Evolutionary conservation across 106 monocot species (phyloP).

Genomic region (Xerophyta viscosa): DNA sequence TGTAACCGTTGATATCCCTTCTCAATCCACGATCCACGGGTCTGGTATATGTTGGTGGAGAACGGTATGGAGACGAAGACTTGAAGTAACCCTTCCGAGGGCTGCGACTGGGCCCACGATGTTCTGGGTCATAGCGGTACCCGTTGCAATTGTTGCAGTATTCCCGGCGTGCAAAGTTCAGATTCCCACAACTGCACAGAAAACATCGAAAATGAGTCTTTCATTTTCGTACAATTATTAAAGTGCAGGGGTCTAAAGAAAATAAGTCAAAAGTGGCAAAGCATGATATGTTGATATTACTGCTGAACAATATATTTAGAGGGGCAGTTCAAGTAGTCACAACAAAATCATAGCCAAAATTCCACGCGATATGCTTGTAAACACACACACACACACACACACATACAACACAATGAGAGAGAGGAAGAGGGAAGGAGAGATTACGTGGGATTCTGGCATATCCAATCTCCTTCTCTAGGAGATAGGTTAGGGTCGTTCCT

Average conservation of each 20-base stretch:
- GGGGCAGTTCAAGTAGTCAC: too few species aligned
- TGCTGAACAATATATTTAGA: too few species aligned
- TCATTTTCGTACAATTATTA: too few species aligned
- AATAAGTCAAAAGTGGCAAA: neutral
- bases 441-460: slow-evolving; percentile 81
- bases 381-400: neutral
- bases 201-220: neutral
- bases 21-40: slow-evolving; percentile 18
- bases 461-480: slow-evolving; percentile 96
- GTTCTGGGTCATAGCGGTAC: slow-evolving; percentile 24
- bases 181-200: slow-evolving; percentile 76
- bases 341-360: too few species aligned
- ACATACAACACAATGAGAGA: neutral
- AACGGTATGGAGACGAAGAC: slow-evolving; percentile 15
- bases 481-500: slow-evolving; percentile 86
- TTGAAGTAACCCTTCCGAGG: slow-evolving; percentile 27
- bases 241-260: neutral
- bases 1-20: slow-evolving; percentile 35
- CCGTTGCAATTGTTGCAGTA: slow-evolving; percentile 75
- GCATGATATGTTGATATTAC: too few species aligned
- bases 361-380: neutral
- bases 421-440: neutral
- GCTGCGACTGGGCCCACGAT: slow-evolving; percentile 14
- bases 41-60: slow-evolving; percentile 13
- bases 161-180: slow-evolving; percentile 79